These are phyloP conservation scores for Yarrowia keelungensis DNA, from an alignment of 805 yeast species.

Conservation along the genomic window DNA sequence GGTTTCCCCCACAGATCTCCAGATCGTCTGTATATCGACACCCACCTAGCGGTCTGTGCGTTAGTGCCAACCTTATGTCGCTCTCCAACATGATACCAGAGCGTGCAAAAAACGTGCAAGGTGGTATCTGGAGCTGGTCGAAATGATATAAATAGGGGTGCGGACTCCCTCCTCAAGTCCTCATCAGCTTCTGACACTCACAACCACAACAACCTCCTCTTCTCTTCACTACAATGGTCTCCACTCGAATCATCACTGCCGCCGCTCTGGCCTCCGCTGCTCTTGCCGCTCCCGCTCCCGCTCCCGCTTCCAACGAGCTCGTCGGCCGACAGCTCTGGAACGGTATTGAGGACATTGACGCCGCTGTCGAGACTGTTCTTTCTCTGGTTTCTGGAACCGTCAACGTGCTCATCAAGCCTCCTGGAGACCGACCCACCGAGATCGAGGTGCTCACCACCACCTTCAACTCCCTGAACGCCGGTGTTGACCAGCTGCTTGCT, in stretches of 20 bases:
- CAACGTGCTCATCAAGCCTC: conserved; percentile 34
- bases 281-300: conserved; percentile 38
- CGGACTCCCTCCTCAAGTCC: not conserved
- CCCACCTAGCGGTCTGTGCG: conserved; percentile 13
- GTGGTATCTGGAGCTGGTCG: not conserved
- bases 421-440: conserved; percentile 37
- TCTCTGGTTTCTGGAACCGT: conserved; percentile 25
- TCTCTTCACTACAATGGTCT: conserved; percentile 31
- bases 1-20: conserved; percentile 29
- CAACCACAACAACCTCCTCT: not conserved
- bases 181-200: conserved; percentile 30
- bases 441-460: conserved; percentile 10
- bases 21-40: conserved; percentile 5
- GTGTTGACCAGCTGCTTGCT: conserved; percentile 31
- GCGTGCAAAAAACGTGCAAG: not conserved
- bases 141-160: conserved; percentile 11
- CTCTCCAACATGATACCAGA: conserved; percentile 5
- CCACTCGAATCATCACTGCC: conserved; percentile 8
- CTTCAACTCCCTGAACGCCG: conserved; percentile 20
- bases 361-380: conserved; percentile 16
- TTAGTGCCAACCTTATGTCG: not conserved
- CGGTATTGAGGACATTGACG: conserved; percentile 26
- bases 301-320: conserved; percentile 18
- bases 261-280: conserved; percentile 20
- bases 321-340: conserved; percentile 18